Evolutionary conservation across 176 grass and related monocot genomes (phyloP).

Genomic region (Oryza rufipogon): DNA sequence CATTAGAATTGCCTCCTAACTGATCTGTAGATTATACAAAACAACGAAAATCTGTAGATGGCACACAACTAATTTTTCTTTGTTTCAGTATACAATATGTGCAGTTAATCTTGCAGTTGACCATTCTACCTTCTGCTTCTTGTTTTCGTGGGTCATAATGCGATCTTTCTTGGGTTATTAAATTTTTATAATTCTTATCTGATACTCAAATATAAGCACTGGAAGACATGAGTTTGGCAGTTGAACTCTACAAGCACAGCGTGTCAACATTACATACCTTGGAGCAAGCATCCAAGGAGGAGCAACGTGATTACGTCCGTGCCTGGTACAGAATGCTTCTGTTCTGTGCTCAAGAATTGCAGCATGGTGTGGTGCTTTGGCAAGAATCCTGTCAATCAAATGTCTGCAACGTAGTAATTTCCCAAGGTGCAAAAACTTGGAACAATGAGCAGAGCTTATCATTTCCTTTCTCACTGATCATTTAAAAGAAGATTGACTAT

Average conservation of each 20-base stretch:
- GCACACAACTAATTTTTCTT: neutral
- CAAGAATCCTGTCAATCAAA: slow-evolving; percentile 47
- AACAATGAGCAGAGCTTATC: neutral
- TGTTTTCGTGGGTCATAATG: slow-evolving; percentile 6
- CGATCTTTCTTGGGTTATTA: slow-evolving; percentile 25
- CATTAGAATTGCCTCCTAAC: neutral
- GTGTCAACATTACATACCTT: slow-evolving; percentile 41
- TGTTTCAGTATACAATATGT: neutral
- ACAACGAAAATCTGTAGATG: neutral
- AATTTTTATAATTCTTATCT: slow-evolving; percentile 12
- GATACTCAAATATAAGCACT: slow-evolving; percentile 44
- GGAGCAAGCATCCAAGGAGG: slow-evolving; percentile 57
- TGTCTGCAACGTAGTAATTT: slow-evolving; percentile 40
- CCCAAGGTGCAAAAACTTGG: slow-evolving; percentile 41
- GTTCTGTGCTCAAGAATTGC: slow-evolving; percentile 61
- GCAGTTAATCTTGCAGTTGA: slow-evolving; percentile 17
- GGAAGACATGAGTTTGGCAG: slow-evolving; percentile 31
- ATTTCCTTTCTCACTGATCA: neutral
- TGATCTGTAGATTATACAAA: neutral
- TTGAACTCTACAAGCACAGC: slow-evolving; percentile 61
- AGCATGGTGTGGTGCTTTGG: slow-evolving; percentile 55
- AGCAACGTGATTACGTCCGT: slow-evolving; percentile 49
- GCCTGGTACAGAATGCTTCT: slow-evolving; percentile 56
- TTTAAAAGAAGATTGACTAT: slow-evolving; percentile 24
- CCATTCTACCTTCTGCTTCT: neutral